A percentile compares a stretch with the other conserved stretches of the same genome.
These are phyloP conservation scores for Neurospora pannonica DNA, from an alignment of 495 filamentous ascomycete species.

Conservation along the genomic window DNA sequence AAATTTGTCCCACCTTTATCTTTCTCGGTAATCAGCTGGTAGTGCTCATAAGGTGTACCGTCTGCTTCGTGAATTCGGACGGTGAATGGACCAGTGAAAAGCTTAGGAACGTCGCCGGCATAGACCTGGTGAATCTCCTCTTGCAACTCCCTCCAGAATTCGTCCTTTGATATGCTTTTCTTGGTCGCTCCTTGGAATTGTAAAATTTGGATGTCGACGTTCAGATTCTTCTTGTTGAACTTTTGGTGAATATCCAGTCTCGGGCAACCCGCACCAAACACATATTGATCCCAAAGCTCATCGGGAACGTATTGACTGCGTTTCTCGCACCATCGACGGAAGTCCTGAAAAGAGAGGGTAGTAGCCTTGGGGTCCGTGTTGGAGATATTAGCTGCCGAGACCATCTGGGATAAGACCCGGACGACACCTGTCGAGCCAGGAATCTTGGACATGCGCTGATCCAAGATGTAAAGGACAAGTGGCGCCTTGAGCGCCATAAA, in stretches of 20 bases:
- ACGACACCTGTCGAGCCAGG: constrained; percentile 73
- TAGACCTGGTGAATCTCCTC: constrained; percentile 65
- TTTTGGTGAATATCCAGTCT: constrained; percentile 71
- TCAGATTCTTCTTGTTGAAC: constrained; percentile 97
- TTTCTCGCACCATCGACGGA: constrained; percentile 77
- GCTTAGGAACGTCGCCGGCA: constrained; percentile 56
- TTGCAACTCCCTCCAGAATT: constrained; percentile 74
- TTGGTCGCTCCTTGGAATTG: constrained; percentile 54
- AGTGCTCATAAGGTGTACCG: constrained; percentile 96
- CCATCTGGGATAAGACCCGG: constrained; percentile 72
- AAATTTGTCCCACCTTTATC: constrained; percentile 53
- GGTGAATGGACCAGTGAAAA: constrained; percentile 94
- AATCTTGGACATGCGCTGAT: constrained; percentile 78
- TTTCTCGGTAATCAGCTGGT: constrained; percentile 85
- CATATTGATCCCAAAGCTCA: constrained; percentile 87
- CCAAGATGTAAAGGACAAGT: constrained; percentile 85
- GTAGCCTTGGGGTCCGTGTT: constrained; percentile 59
- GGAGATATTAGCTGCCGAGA: constrained; percentile 71
- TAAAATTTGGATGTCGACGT: constrained; percentile 83
- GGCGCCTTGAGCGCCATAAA: constrained; percentile 91
- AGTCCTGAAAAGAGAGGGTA: constrained; percentile 60
- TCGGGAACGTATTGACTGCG: constrained; percentile 77
- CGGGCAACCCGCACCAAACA: constrained; percentile 79
- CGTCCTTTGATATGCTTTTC: constrained; percentile 46
- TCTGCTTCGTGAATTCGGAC: constrained; percentile 97